phyloP scores from a whole-genome alignment of 2,329 filamentous ascomycete species.

The Paraphoma chrysanthemicola region DNA sequence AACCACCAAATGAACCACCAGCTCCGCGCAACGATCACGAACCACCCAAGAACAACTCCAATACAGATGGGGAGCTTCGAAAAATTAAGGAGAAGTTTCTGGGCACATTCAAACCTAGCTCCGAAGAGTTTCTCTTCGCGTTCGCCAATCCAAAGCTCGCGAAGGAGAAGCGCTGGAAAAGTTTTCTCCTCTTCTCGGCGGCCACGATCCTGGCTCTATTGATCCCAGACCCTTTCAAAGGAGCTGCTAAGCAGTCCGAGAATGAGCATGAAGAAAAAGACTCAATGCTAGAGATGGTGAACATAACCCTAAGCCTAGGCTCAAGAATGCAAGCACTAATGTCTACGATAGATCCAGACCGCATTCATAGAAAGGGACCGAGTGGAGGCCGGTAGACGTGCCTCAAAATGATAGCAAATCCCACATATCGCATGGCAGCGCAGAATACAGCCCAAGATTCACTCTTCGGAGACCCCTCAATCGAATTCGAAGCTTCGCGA shows the following conservation, averaged over 20 bases:
- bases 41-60: background rate
- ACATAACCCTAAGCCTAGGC: background rate
- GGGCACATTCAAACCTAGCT: background rate
- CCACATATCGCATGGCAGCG: too few species aligned
- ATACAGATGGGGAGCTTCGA: background rate
- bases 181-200: background rate
- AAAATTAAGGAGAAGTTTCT: background rate
- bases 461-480: too few species aligned
- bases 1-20: background rate
- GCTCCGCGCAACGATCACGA: background rate
- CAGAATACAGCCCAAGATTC: too few species aligned
- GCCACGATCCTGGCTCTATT: background rate
- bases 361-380: background rate
- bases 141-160: constrained; percentile 3
- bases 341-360: background rate
- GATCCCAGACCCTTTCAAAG: background rate
- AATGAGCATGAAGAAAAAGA: background rate
- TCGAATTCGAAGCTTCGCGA: too few species aligned
- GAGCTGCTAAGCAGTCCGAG: background rate
- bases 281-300: background rate
- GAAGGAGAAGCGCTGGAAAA: background rate
- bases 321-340: background rate
- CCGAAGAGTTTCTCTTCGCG: background rate
- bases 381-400: background rate
- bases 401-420: background rate